These are phyloP conservation scores for Talaromyces sp. DNA, from an alignment of 2,329 filamentous ascomycete genomes.

Conservation along the genomic window DNA sequence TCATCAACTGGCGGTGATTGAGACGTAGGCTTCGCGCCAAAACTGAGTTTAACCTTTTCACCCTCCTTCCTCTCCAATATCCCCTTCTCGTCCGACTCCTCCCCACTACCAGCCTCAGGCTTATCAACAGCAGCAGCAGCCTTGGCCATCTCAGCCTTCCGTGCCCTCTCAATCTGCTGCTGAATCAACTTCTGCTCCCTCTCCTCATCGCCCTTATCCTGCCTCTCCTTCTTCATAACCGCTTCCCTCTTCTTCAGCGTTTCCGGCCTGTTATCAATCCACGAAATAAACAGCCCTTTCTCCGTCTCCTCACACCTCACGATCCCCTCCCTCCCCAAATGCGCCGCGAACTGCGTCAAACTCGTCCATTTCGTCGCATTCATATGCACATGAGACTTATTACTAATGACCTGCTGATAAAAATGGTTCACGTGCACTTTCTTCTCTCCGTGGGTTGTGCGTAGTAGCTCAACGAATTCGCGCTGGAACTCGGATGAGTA, in stretches of 20 bases:
- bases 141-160: conserved; percentile 48
- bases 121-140: conserved; percentile 3
- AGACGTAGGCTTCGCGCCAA: conserved; percentile 46
- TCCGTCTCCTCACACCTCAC: conserved; percentile 86
- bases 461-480: conserved; percentile 73
- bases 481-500: conserved; percentile 77
- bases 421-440: conserved; percentile 85
- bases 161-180: conserved; percentile 77
- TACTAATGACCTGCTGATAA: conserved; percentile 88
- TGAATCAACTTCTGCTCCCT: conserved; percentile 77
- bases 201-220: conserved; percentile 89
- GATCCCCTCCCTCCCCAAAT: conserved; percentile 79
- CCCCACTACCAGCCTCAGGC: conserved; percentile 45
- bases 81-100: conserved; percentile 42
- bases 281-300: conserved; percentile 78
- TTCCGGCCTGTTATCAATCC: conserved; percentile 89
- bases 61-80: conserved; percentile 58
- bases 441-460: conserved; percentile 87
- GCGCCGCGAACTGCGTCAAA: conserved; percentile 84
- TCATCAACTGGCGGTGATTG: not conserved
- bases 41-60: conserved; percentile 71
- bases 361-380: conserved; percentile 87
- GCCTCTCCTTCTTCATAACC: conserved; percentile 74
- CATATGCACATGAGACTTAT: conserved; percentile 83
- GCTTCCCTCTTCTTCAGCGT: conserved; percentile 77